Base-by-base conservation (phyloP, 306 rosid species). In the Styphnolobium japonicum region DNA sequence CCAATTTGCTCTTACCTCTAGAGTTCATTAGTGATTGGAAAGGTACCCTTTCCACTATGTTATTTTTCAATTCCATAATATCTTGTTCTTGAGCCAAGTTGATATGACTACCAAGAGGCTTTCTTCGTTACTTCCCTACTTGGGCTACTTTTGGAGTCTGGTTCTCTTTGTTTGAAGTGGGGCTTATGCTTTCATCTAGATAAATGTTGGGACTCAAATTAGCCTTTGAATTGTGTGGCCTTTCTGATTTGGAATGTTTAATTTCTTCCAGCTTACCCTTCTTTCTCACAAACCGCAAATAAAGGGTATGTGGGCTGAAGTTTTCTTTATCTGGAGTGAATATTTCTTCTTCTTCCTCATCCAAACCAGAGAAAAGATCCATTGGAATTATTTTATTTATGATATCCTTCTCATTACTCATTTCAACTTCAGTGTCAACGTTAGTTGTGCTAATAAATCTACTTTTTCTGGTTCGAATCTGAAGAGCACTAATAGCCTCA, bases 321-420 rank as follows among this genome's bases (percentile, higher is more conserved):
- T 88, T 92, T 78, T 91, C 97, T 86, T 90, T 95, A 78, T 85
- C 90, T 29, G 86, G 90, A 62, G 92, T 83, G 62, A 73, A 88
- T 15, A 68, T 73, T 80, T 88, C 92, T 68, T 80, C 89, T 74
- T 88, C 97, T 55, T 81, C 88, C 61, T 83, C 76, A 27, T 43
- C 83, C 34, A 76, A 80, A 79, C 43, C 81, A 70, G 85, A 80
- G 27, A 75, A 68, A 75, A 48, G 64, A 65, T 85, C 75, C 73
- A 75, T 86, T 31, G 71, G 40, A 25, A 58, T 75, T 23, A 69
- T 25, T 60, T 75, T 73, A 27, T 77, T 70, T 29, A 67, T 71
- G 23, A 36, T 58, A 76, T 37, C 78, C 67, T 86, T 86, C 66
- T 69, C 40, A 67, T 62, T 62, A 25, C 45, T 67, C 82, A 18